Base-by-base conservation (phyloP, 2,329 filamentous ascomycete species). In the Fusarium chuoi region DNA sequence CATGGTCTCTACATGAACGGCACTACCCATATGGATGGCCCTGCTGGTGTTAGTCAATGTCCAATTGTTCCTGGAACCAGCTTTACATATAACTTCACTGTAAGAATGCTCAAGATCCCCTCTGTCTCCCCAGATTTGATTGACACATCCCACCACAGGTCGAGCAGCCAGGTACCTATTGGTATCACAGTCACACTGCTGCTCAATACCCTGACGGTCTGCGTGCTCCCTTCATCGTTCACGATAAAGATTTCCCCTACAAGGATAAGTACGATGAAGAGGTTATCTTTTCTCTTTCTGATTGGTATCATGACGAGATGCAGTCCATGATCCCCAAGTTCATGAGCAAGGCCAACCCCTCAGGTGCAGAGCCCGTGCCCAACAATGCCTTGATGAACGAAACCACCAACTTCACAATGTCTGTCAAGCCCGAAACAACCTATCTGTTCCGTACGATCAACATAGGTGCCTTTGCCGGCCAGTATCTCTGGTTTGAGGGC, bases 401-500 rank as follows among this genome's bases (percentile, higher is more conserved):
- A 71, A 90, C 89, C 0, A 86, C 88, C 65, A 88, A 92, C 63
- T 81, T 90, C 6, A 87, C 83, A 6, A 82, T 94, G 42, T 75
- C 85, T 1, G 88, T 95, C 7, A 75, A 91, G 73, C 90, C 93
- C 0, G 88, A 89, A 6, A 93, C 89, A 77, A 95, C 91, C 0
- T 95, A 95, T 66, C 83, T 94, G 14, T 87, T 96, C 75, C 91
- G 91, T 48, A 85, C 95, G 66, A 85, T 94, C 75, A 94, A 94
- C 75, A 89, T 94, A 26, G 92, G 90, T 20, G 93, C 92, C 22
- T 95, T 94, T 82, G 89, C 89, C 3, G 88, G 86, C 7, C 89
- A 92, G 76, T 91, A 91, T 72, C 78, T 92, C 52, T 92, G 90
- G 89, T 89, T 92, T 61, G 90, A 92, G 78, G 89, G 87, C 24